phyloP scores from a whole-genome alignment of 1,284 basidiomycete species.

The Apiotrichum siamense region DNA sequence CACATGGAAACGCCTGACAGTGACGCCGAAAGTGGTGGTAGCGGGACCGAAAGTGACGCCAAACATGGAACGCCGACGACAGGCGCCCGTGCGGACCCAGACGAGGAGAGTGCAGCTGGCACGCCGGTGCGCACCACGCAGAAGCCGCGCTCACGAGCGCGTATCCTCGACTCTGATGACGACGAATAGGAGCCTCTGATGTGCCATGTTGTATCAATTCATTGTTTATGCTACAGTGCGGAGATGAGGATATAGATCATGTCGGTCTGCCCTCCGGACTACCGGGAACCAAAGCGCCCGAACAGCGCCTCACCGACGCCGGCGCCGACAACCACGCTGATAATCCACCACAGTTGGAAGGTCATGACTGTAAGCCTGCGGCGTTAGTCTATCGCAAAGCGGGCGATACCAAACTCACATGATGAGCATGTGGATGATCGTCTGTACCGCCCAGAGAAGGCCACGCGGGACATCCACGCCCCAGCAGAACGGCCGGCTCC shows the following conservation, averaged over 20 bases:
- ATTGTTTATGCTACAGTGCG: constrained; percentile 3
- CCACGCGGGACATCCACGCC: constrained; percentile 33
- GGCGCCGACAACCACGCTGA: constrained; percentile 35
- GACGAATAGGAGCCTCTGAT: constrained; percentile 8
- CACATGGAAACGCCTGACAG: background rate
- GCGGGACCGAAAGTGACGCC: background rate
- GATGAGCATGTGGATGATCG: constrained; percentile 32
- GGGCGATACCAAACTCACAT: constrained; percentile 23
- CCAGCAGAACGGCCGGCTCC: constrained; percentile 31
- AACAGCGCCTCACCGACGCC: constrained; percentile 41
- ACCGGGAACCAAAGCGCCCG: constrained; percentile 23
- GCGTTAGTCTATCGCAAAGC: background rate
- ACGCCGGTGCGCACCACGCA: background rate
- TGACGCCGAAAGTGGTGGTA: background rate
- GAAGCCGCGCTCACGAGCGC: background rate
- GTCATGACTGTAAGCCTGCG: constrained; percentile 42
- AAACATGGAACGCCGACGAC: no score
- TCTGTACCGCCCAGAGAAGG: constrained; percentile 28
- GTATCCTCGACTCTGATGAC: constrained; percentile 19
- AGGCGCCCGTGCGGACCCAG: background rate
- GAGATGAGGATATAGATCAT: background rate
- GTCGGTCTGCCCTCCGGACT: background rate
- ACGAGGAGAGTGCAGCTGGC: background rate
- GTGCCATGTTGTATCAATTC: constrained; percentile 16
- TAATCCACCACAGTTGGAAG: constrained; percentile 45